Conservation (phyloP, 2,329 filamentous ascomycete genomes). For the Setomelanomma holmii region DNA sequence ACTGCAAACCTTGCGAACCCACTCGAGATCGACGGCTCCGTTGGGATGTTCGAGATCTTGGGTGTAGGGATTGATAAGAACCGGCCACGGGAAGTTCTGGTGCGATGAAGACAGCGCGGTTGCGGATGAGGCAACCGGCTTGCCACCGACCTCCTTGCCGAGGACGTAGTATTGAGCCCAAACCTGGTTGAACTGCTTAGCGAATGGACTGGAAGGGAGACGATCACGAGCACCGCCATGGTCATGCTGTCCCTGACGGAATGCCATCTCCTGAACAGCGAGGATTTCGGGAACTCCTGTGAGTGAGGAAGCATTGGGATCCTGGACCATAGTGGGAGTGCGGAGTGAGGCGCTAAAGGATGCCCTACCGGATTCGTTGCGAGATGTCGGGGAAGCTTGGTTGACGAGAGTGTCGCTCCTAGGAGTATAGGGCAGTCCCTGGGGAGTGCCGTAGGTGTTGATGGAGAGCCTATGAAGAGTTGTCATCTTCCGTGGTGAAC, state of each 20-base stretch:
- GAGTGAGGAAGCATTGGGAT: conserved; percentile 9
- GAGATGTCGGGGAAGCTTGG: conserved; percentile 4
- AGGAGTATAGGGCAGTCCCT: neutral
- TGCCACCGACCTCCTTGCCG: conserved; percentile 19
- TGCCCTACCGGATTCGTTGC: conserved; percentile 1
- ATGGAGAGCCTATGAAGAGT: neutral
- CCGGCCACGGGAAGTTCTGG: conserved; percentile 29
- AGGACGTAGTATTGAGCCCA: conserved; percentile 29
- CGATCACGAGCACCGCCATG: conserved; percentile 6
- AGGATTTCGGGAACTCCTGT: conserved; percentile 24
- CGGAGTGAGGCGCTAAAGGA: conserved; percentile 9
- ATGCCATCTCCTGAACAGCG: conserved; percentile 32
- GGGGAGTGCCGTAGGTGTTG: neutral
- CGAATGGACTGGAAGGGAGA: conserved; percentile 26
- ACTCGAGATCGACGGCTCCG: conserved; percentile 25
- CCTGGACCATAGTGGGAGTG: conserved; percentile 4
- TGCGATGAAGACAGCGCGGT: conserved; percentile 6
- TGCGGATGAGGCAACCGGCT: conserved; percentile 6
- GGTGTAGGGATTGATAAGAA: conserved; percentile 35
- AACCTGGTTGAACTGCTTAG: conserved; percentile 17
- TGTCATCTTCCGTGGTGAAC: conserved; percentile 10
- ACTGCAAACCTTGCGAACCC: conserved; percentile 21
- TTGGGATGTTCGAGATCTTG: conserved; percentile 31
- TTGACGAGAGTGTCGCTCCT: conserved; percentile 7
- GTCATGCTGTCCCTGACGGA: conserved; percentile 32